Conservation (phyloP, 208 protist genomes). For the Trypanosoma avium region DNA sequence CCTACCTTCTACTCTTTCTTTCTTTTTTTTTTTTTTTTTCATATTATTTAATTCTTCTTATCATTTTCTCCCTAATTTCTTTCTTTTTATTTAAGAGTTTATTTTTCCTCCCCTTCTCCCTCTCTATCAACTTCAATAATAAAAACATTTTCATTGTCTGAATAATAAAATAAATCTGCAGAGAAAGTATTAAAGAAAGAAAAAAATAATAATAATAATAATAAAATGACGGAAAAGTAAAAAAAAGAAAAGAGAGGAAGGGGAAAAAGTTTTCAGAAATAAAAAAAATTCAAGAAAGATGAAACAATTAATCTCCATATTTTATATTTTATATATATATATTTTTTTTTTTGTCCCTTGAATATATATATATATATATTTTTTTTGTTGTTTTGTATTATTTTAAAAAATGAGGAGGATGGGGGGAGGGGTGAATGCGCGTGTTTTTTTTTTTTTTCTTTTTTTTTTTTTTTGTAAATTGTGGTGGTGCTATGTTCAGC, state of each 20-base stretch:
- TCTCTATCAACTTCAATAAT: too few relatives aligned
- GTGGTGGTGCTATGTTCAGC: too few relatives aligned
- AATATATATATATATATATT: too few relatives aligned
- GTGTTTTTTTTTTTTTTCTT: background rate
- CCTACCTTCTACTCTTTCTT: background rate
- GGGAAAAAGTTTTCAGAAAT: conserved; percentile 9
- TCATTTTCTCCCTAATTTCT: background rate
- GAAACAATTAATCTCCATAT: too few relatives aligned
- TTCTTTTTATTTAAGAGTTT: background rate
- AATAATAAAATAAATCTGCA: too few relatives aligned
- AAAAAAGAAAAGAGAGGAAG: conserved; percentile 9
- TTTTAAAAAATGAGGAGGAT: too few relatives aligned
- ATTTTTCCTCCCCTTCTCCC: background rate
- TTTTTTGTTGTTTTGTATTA: too few relatives aligned
- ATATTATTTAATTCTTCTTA: too few relatives aligned
- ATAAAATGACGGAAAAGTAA: conserved; percentile 11
- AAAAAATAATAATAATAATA: conserved; percentile 21
- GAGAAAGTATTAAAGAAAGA: background rate
- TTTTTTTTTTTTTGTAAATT: background rate
- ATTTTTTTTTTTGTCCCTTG: background rate
- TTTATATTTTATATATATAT: conserved; percentile 1
- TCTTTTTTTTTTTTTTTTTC: background rate
- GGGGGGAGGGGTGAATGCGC: too few relatives aligned
- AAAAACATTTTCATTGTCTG: too few relatives aligned
- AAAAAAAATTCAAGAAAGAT: too few relatives aligned